Percentiles rank a stretch among this genome's conserved stretches.
Evolutionary conservation across 352 stramenopile species (phyloP).

Genomic region (Aphanomyces stellatus): DNA sequence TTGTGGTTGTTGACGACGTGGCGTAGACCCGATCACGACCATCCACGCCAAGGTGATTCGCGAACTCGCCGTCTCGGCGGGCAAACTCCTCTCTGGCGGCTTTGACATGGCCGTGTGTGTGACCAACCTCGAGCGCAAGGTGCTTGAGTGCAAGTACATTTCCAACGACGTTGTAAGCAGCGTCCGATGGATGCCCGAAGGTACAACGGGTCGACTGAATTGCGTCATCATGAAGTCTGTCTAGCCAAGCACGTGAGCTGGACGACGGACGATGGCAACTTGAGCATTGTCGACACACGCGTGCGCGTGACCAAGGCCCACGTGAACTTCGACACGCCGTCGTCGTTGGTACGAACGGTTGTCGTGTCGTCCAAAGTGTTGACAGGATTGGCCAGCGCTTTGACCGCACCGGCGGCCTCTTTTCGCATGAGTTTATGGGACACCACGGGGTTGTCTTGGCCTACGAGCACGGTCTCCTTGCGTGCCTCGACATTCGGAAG

Average conservation of each 20-base stretch:
- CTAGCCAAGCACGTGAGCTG: constrained; percentile 43
- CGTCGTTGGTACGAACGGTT: constrained; percentile 17
- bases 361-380: constrained; percentile 19
- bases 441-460: constrained; percentile 44
- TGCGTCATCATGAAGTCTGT: not conserved
- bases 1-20: not conserved
- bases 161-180: constrained; percentile 75
- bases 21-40: constrained; percentile 38
- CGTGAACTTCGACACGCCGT: constrained; percentile 20
- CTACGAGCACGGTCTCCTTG: constrained; percentile 51
- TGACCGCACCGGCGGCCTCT: constrained; percentile 43
- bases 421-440: constrained; percentile 61
- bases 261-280: constrained; percentile 73
- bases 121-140: constrained; percentile 37
- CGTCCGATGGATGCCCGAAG: constrained; percentile 47
- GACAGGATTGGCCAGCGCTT: constrained; percentile 26
- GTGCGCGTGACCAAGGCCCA: constrained; percentile 23
- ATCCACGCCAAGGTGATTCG: constrained; percentile 67
- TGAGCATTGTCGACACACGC: constrained; percentile 53
- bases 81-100: constrained; percentile 25
- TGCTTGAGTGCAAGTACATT: constrained; percentile 55
- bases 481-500: constrained; percentile 62
- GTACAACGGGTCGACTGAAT: not conserved
- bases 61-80: constrained; percentile 43
- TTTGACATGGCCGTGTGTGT: constrained; percentile 78